phyloP scores from a whole-genome alignment of 2,329 filamentous ascomycete genomes.

The Arthrobotrys conoides region DNA sequence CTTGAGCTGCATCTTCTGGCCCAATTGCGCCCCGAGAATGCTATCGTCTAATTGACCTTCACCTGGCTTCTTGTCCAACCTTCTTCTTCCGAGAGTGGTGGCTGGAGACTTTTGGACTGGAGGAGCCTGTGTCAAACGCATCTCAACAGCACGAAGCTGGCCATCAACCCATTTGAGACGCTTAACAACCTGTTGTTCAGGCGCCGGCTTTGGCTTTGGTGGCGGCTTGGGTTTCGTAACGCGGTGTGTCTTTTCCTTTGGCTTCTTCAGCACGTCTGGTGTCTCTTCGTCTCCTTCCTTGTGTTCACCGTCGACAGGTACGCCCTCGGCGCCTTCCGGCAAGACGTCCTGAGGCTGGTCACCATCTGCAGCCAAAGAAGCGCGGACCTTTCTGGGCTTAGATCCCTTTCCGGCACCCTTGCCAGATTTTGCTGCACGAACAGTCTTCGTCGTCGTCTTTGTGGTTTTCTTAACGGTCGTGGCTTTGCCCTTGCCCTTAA shows the following conservation, averaged over 20 bases:
- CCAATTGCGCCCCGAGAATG: slow-evolving; percentile 19
- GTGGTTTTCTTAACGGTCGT: slow-evolving; percentile 47
- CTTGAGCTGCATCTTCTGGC: slow-evolving; percentile 39
- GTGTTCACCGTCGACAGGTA: slow-evolving; percentile 9
- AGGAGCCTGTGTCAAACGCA: slow-evolving; percentile 56
- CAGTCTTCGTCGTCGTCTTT: slow-evolving; percentile 45
- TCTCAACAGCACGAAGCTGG: slow-evolving; percentile 48
- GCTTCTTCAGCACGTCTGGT: slow-evolving; percentile 49
- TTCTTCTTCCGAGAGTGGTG: slow-evolving; percentile 43
- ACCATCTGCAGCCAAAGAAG: slow-evolving; percentile 30
- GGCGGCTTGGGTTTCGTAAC: slow-evolving; percentile 52
- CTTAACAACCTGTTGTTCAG: slow-evolving; percentile 56
- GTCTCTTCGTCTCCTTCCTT: slow-evolving; percentile 40
- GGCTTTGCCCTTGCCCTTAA: slow-evolving; percentile 42
- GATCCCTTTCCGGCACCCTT: slow-evolving; percentile 46
- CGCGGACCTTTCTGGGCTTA: slow-evolving; percentile 51
- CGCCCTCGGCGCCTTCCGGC: slow-evolving; percentile 34
- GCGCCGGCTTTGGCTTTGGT: slow-evolving; percentile 53
- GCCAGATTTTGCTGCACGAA: slow-evolving; percentile 55
- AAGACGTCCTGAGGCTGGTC: slow-evolving; percentile 27
- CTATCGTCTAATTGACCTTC: slow-evolving; percentile 29
- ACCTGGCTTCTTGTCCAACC: slow-evolving; percentile 54
- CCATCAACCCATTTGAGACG: slow-evolving; percentile 58
- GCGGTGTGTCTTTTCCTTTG: slow-evolving; percentile 55
- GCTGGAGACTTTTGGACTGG: slow-evolving; percentile 58